phyloP scores from a whole-genome alignment of 1,284 basidiomycete genomes.

The Volvariella surrecta region DNA sequence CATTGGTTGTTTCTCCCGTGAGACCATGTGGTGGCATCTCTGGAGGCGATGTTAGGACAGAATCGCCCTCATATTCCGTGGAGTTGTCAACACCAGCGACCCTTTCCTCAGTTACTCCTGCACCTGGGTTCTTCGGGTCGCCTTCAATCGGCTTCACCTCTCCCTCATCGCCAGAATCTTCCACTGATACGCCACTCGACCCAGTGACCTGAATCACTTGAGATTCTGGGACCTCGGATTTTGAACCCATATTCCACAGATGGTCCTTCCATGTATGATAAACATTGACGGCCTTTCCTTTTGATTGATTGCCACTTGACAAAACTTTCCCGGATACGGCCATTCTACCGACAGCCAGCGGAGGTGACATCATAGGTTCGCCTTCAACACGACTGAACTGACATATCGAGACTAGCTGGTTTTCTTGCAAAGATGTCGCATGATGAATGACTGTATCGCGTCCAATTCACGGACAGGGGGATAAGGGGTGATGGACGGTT shows the following conservation, averaged over 20 bases:
- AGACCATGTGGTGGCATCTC: conserved; percentile 7
- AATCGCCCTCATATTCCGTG: conserved; percentile 12
- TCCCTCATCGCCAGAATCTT: too few species aligned
- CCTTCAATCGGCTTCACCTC: too few species aligned
- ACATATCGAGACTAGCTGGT: conserved; percentile 52
- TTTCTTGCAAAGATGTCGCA: conserved; percentile 29
- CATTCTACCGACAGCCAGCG: conserved; percentile 66
- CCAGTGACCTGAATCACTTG: conserved; percentile 11
- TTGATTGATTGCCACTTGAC: conserved; percentile 31
- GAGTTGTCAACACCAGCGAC: conserved; percentile 8
- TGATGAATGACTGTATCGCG: conserved; percentile 54
- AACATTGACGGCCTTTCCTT: conserved; percentile 68
- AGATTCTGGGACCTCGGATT: conserved; percentile 41
- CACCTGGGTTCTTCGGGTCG: conserved; percentile 7
- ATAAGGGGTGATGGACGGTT: conserved; percentile 6
- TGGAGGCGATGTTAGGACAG: conserved; percentile 2
- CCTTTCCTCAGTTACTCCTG: conserved; percentile 13
- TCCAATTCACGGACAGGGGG: conserved; percentile 13
- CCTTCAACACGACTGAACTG: conserved; percentile 33
- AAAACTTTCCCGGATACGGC: conserved; percentile 40
- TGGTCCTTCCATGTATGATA: conserved; percentile 66
- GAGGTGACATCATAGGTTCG: conserved; percentile 33
- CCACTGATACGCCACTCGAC: too few species aligned
- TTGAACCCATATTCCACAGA: conserved; percentile 62
- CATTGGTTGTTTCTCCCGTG: conserved; percentile 16